These are phyloP conservation scores for Grosmannia huntii DNA, from an alignment of 2,329 filamentous ascomycete genomes.

Conservation along the genomic window DNA sequence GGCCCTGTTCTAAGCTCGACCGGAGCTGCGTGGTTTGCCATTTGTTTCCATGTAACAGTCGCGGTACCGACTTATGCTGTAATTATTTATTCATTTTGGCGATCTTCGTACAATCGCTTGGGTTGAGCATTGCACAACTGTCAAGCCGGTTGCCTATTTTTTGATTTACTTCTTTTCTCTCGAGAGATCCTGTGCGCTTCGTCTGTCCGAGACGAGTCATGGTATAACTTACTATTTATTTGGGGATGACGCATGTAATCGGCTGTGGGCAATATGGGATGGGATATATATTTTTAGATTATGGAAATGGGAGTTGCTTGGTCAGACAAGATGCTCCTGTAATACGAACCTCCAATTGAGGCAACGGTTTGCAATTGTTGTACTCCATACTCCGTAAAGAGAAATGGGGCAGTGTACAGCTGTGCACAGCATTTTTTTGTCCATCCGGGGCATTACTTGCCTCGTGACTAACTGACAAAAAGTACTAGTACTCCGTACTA, in stretches of 20 bases:
- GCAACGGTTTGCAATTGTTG: no score
- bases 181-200: neutral
- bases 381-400: no score
- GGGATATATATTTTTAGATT: neutral
- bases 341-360: no score
- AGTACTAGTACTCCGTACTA: no score
- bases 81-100: neutral
- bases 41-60: neutral
- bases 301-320: neutral
- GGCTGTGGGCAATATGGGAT: neutral
- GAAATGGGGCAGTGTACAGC: no score
- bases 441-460: no score
- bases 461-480: no score
- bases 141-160: neutral
- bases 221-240: neutral
- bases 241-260: neutral
- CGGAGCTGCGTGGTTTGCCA: neutral
- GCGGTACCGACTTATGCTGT: neutral
- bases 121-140: neutral
- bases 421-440: neutral
- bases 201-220: neutral
- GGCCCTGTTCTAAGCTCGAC: constrained; percentile 17
- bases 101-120: neutral
- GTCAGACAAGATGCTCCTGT: neutral
- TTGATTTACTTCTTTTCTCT: neutral